Conservation (phyloP, 805 yeast species). For the Spathaspora girioi region DNA sequence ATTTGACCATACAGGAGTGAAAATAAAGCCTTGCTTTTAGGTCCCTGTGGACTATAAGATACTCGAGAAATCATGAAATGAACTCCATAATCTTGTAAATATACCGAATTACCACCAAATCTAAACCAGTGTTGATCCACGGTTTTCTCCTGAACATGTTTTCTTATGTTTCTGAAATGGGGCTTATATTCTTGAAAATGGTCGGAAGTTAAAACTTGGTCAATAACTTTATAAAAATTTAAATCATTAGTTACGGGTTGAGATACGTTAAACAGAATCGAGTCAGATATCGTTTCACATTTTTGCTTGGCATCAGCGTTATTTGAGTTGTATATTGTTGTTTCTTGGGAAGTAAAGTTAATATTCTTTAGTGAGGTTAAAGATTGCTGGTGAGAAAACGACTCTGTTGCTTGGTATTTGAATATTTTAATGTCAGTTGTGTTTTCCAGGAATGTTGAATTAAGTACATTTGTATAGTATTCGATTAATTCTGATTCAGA, state of each 20-base stretch:
- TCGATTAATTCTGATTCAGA: not conserved
- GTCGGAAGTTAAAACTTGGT: not conserved
- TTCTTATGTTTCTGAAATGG: not conserved
- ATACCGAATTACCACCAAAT: slow-evolving; percentile 28
- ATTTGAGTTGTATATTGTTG: not conserved
- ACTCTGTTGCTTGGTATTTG: not conserved
- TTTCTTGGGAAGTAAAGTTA: not conserved
- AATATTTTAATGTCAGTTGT: not conserved
- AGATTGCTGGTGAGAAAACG: not conserved
- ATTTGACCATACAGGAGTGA: slow-evolving; percentile 19
- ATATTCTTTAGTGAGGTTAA: not conserved
- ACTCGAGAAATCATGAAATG: slow-evolving; percentile 27
- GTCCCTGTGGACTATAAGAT: slow-evolving; percentile 18
- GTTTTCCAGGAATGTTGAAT: not conserved
- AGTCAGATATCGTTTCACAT: not conserved
- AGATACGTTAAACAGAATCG: not conserved
- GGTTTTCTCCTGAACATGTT: slow-evolving; percentile 8
- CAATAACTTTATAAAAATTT: not conserved
- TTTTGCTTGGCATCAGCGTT: not conserved
- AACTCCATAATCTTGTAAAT: slow-evolving; percentile 26
- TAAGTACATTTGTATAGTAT: not conserved
- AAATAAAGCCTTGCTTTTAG: slow-evolving; percentile 19
- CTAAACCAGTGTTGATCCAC: slow-evolving; percentile 23
- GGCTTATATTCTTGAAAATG: not conserved
- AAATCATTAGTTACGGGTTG: not conserved